Evolutionary conservation across 202 grass and related monocot genomes (phyloP).

Genomic region (Carex sylvatica): DNA sequence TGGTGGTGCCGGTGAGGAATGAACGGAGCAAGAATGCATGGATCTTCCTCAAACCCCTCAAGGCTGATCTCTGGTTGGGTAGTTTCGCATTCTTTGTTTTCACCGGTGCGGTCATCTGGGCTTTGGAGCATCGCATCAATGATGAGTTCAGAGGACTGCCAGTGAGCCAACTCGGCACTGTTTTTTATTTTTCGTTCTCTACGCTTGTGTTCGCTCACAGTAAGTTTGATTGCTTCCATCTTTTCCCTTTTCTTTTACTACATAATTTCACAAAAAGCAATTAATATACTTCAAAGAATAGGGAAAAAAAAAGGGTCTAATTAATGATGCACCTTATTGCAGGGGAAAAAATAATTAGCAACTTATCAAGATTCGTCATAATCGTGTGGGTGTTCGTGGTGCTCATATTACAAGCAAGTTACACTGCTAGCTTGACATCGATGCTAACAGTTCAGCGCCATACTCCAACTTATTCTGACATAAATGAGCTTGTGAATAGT

Average conservation of each 20-base stretch:
- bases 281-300: background rate
- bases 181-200: slow-evolving; percentile 80
- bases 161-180: slow-evolving; percentile 49
- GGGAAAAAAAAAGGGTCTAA: background rate
- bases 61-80: slow-evolving; percentile 53
- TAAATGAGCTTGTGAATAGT: slow-evolving; percentile 27
- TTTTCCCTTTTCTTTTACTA: background rate
- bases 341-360: slow-evolving; percentile 54
- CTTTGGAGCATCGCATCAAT: slow-evolving; percentile 60
- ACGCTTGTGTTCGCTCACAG: slow-evolving; percentile 74
- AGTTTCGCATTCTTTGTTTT: slow-evolving; percentile 56
- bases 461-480: slow-evolving; percentile 32
- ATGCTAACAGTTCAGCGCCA: slow-evolving; percentile 65
- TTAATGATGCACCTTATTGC: background rate
- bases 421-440: slow-evolving; percentile 84
- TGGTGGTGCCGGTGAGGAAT: slow-evolving; percentile 58
- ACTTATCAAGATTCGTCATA: slow-evolving; percentile 54
- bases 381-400: slow-evolving; percentile 88
- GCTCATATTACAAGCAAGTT: slow-evolving; percentile 75
- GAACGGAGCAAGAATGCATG: slow-evolving; percentile 34
- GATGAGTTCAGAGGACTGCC: slow-evolving; percentile 40
- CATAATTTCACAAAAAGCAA: background rate
- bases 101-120: slow-evolving; percentile 63
- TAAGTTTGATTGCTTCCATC: background rate
- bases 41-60: slow-evolving; percentile 63